Base-by-base conservation (phyloP, 306 rosid genomes). In the Castanopsis chinensis region DNA sequence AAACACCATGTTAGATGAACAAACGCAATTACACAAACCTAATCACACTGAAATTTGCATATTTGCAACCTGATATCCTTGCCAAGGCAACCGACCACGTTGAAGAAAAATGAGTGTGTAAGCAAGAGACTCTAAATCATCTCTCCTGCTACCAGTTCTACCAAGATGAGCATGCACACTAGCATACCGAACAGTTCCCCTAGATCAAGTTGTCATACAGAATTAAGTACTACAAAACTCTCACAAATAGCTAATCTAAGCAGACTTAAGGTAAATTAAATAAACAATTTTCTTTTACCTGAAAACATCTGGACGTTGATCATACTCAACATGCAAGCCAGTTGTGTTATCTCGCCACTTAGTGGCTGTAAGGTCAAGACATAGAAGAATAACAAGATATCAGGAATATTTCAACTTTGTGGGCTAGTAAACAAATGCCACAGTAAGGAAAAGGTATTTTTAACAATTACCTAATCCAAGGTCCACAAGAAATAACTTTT, bases 71-170 rank as follows among this genome's bases (percentile, higher is more conserved):
- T 90, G 97, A 79, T 55, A 93, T 1, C 98, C 98, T 83, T 91
- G 98, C 98, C 98, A 93, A 67, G 98, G 98, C 37, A 93, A 92
- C 30, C 92, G 94, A 37, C 97, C 97, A 9, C 90, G 93, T 52
- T 91, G 95, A 81, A 93, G 98, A 78, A 93, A 93, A 68, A 90
- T 67, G 69, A 93, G 88, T 1, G 98, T 91, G 60, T 93, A 93
- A 30, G 98, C 97, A 83, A 93, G 98, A 83, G 97, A 93, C 81
- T 93, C 97, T 71, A 93, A 83, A 78, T 93, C 98, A 91, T 93
- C 98, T 88, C 98, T 89, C 87, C 98, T 84, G 88, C 98, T 90
- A 79, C 88, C 86, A 71, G 89, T 91, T 89, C 98, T 93, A 77
- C 97, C 98, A 65, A 93, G 85, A 88, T 93, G 98, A 32, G 98